Evolutionary conservation across 148 eudicot genomes (phyloP).

Genomic region (Camellia sinensis): DNA sequence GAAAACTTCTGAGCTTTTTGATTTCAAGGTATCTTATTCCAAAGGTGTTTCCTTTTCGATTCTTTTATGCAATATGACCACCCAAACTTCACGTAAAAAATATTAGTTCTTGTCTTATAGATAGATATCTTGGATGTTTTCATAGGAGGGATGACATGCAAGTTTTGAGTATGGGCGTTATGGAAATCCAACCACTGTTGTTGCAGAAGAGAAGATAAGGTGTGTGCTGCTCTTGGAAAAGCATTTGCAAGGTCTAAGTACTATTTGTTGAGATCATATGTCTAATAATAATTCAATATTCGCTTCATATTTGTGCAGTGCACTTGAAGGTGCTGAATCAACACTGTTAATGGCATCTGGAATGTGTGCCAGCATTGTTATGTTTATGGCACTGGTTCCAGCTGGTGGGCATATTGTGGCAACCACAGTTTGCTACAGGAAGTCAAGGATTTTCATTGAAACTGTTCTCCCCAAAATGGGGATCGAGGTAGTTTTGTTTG

Average conservation of each 20-base stretch:
- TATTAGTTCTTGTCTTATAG: no score
- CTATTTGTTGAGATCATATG: background rate
- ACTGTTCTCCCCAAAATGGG: slow-evolving; percentile 84
- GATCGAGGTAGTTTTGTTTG: slow-evolving; percentile 45
- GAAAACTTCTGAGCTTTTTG: slow-evolving; percentile 77
- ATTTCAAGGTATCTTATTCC: slow-evolving; percentile 60
- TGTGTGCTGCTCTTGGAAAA: slow-evolving; percentile 10
- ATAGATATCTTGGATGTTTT: background rate
- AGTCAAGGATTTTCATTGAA: slow-evolving; percentile 80
- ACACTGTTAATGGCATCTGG: slow-evolving; percentile 80
- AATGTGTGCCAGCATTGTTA: slow-evolving; percentile 81
- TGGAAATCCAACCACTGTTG: slow-evolving; percentile 72
- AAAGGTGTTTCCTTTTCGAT: background rate
- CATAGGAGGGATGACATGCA: slow-evolving; percentile 61
- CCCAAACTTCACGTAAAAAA: background rate
- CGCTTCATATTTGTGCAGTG: slow-evolving; percentile 37
- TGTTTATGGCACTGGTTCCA: slow-evolving; percentile 83
- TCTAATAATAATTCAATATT: no score
- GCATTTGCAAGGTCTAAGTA: background rate
- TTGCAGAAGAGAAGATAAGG: slow-evolving; percentile 82
- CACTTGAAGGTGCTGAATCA: slow-evolving; percentile 94
- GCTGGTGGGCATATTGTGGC: slow-evolving; percentile 89
- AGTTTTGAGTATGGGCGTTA: slow-evolving; percentile 92
- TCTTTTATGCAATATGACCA: background rate
- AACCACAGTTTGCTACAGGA: slow-evolving; percentile 83